Base-by-base conservation (phyloP, 2,329 filamentous ascomycete genomes). In the Rhinocladiella similis region DNA sequence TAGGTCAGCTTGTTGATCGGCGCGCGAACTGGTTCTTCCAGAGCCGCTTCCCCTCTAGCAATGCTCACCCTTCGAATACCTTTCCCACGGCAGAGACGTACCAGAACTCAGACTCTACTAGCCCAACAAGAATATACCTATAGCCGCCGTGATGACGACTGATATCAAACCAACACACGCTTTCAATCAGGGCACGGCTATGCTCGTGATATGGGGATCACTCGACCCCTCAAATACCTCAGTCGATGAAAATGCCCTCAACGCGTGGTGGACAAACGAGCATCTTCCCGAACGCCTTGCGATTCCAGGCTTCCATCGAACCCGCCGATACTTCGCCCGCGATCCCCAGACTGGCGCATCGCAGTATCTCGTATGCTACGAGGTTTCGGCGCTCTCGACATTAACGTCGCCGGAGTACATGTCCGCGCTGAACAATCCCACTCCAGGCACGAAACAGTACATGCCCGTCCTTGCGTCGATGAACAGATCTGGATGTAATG, bases 381-480 rank as follows among this genome's bases (percentile, higher is more conserved):
- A 59, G 48, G 52, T 55, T 18, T 46, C 41, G 36, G 43, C 47
- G 14, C 49, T 59, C 7, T 42, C 16, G 6, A 43, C 49, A 19
- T 48, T 59, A 20, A 59, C 56, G 1, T 59, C 56, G 2, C 36
- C 35, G 1, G 39, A 27, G 4, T 59, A 59, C 45, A 59, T 59
- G 52, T n/a, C 29, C 7, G 56, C 56, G 19, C 52, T 59, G 19
- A 52, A 59, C 36, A 59, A 52, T 39, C 56, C 56, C 14, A 58
- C 56, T 3, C 87, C 1, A 85, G 90, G 67, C 71, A 79, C 1
- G 90, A 96, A 59, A 83, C 96, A 49, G 76, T 96, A 33, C 79
- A 87, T 3, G 90, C 90, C 0, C 80, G 13, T 58, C 10, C 33
- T 58, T n/a, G 47, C 51, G 25, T 35, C 27, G 18, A 50, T 54